A percentile compares a stretch with the other conserved stretches of the same genome.
phyloP scores from a whole-genome alignment of 169 alveolate species.

The Cryptosporidium parvum region DNA sequence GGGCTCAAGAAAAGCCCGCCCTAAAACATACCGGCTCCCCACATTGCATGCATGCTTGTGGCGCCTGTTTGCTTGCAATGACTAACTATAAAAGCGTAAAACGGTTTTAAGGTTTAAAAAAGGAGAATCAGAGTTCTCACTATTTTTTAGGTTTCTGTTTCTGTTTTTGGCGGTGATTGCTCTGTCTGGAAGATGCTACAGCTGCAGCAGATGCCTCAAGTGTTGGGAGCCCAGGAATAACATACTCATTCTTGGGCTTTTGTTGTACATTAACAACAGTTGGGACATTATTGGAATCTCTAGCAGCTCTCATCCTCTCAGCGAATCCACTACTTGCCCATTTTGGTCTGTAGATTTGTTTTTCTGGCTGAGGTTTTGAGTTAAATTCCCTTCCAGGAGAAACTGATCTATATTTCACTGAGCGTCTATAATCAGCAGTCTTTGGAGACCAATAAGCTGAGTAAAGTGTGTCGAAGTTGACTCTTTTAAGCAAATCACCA shows the following conservation, averaged over 20 bases:
- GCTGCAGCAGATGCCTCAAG: constrained; percentile 59
- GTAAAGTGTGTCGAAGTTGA: constrained; percentile 56
- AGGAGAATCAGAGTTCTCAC: not conserved
- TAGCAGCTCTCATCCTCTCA: constrained; percentile 72
- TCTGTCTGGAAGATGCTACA: not conserved
- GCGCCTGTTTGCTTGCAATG: not conserved
- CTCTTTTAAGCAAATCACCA: constrained; percentile 53
- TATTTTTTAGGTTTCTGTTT: constrained; percentile 4
- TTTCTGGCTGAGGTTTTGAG: constrained; percentile 44
- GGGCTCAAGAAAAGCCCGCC: not conserved
- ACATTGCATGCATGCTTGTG: not conserved
- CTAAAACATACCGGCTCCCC: not conserved
- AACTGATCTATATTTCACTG: constrained; percentile 56
- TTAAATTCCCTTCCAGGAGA: constrained; percentile 74
- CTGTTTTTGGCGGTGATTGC: constrained; percentile 1
- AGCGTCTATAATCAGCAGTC: not conserved
- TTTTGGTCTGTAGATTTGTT: constrained; percentile 63
- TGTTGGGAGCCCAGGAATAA: constrained; percentile 73
- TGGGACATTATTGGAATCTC: constrained; percentile 34
- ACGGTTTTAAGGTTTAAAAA: not conserved
- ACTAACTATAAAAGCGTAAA: not conserved
- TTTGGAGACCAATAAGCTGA: constrained; percentile 72
- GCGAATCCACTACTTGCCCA: constrained; percentile 76
- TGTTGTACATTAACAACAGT: constrained; percentile 7
- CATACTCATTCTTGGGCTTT: constrained; percentile 30